phyloP scores from a whole-genome alignment of 352 stramenopile genomes.

The Pythium dissimile region DNA sequence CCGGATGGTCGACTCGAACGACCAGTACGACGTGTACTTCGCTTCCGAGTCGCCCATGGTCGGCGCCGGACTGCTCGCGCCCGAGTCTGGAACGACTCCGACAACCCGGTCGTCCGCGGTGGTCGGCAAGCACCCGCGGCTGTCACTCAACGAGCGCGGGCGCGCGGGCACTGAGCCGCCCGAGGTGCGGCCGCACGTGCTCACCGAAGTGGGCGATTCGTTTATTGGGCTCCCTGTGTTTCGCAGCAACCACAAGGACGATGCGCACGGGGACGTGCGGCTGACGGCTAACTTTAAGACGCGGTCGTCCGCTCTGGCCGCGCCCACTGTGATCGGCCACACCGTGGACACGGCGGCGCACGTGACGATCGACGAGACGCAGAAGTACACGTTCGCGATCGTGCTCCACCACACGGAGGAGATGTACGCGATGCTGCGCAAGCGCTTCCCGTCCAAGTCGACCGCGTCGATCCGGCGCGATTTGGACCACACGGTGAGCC shows the following conservation, averaged over 20 bases:
- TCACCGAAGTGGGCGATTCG: conserved; percentile 58
- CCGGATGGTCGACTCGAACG: conserved; percentile 6
- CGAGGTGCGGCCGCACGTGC: conserved; percentile 31
- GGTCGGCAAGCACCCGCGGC: background rate
- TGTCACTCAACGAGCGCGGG: conserved; percentile 8
- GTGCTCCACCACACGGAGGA: conserved; percentile 82
- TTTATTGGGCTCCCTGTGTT: conserved; percentile 32
- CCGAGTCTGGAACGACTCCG: background rate
- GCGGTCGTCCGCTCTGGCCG: conserved; percentile 17
- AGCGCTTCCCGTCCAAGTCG: conserved; percentile 69
- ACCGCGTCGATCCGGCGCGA: conserved; percentile 63
- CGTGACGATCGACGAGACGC: conserved; percentile 79
- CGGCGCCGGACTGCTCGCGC: background rate
- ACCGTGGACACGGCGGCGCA: conserved; percentile 36
- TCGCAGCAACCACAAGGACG: conserved; percentile 21
- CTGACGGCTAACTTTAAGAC: conserved; percentile 21
- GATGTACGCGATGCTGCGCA: conserved; percentile 59
- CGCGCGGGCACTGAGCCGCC: conserved; percentile 21
- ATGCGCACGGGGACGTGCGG: conserved; percentile 14
- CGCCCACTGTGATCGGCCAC: conserved; percentile 20
- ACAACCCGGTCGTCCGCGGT: background rate
- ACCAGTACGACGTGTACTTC: conserved; percentile 28
- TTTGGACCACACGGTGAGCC: conserved; percentile 60
- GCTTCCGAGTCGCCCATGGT: conserved; percentile 16
- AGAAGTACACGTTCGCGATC: conserved; percentile 88